These are phyloP conservation scores for Eimeria brunetti DNA, from an alignment of 169 alveolate genomes.

Conservation along the genomic window DNA sequence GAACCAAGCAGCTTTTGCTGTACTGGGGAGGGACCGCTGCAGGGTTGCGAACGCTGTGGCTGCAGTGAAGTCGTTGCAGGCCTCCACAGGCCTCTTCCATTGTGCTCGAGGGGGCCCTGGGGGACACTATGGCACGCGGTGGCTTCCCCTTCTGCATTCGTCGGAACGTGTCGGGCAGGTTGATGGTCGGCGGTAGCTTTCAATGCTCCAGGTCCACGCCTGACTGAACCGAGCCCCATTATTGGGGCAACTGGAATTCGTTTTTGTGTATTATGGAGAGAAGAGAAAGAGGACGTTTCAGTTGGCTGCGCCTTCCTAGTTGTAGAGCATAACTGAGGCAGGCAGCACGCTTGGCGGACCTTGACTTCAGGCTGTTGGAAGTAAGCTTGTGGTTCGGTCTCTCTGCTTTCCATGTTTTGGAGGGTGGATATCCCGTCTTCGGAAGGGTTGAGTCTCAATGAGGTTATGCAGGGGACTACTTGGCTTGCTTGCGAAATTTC, in stretches of 20 bases:
- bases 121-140: background rate
- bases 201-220: background rate
- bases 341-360: background rate
- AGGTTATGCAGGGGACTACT: background rate
- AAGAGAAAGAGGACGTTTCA: background rate
- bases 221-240: background rate
- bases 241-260: conserved; percentile 27
- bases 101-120: background rate
- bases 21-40: background rate
- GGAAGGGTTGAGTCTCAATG: conserved; percentile 5
- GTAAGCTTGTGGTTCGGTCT: background rate
- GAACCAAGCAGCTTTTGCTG: background rate
- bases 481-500: background rate
- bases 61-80: background rate
- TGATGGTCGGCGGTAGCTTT: background rate
- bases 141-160: background rate
- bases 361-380: conserved; percentile 20
- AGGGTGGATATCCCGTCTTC: background rate
- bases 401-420: background rate
- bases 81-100: background rate
- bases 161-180: background rate
- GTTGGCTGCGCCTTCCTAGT: background rate
- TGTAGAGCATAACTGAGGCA: conserved; percentile 11
- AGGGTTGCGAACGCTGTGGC: background rate
- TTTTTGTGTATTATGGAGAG: background rate